Conservation (phyloP, 1,284 basidiomycete genomes). For the Ustilago vetiveriae region DNA sequence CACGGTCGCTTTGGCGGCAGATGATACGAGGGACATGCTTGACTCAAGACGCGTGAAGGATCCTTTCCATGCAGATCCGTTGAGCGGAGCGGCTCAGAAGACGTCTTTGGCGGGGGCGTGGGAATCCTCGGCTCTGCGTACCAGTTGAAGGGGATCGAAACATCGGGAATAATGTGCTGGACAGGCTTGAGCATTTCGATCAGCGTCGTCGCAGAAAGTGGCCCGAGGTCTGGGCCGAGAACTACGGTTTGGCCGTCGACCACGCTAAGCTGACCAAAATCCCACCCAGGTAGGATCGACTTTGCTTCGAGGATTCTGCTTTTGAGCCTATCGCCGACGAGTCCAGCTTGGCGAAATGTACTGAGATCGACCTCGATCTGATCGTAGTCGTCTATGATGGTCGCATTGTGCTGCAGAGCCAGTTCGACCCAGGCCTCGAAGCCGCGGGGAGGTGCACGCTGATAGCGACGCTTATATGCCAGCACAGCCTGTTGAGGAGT, state of each 20-base stretch:
- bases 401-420: slow-evolving; percentile 23
- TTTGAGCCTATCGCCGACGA: slow-evolving; percentile 25
- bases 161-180: slow-evolving; percentile 23
- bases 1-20: slow-evolving; percentile 10
- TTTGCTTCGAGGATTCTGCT: slow-evolving; percentile 30
- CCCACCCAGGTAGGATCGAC: not conserved
- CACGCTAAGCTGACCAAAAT: slow-evolving; percentile 21
- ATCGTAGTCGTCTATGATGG: slow-evolving; percentile 37
- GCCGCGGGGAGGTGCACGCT: slow-evolving; percentile 16
- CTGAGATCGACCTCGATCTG: slow-evolving; percentile 30
- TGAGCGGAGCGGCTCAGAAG: not conserved
- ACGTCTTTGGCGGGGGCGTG: not conserved
- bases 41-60: slow-evolving; percentile 9
- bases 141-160: slow-evolving; percentile 34
- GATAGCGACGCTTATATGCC: slow-evolving; percentile 23
- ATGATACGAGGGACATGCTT: slow-evolving; percentile 30
- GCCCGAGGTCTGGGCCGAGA: slow-evolving; percentile 19
- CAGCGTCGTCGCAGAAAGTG: slow-evolving; percentile 17
- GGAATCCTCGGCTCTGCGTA: slow-evolving; percentile 29
- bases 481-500: slow-evolving; percentile 15
- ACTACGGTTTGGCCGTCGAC: slow-evolving; percentile 12
- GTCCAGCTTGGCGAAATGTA: slow-evolving; percentile 13
- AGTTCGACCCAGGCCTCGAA: slow-evolving; percentile 25
- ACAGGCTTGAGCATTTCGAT: slow-evolving; percentile 22
- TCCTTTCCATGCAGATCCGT: not conserved